phyloP scores from a whole-genome alignment of 2,329 filamentous ascomycete genomes.

The Aquanectria penicillioides region DNA sequence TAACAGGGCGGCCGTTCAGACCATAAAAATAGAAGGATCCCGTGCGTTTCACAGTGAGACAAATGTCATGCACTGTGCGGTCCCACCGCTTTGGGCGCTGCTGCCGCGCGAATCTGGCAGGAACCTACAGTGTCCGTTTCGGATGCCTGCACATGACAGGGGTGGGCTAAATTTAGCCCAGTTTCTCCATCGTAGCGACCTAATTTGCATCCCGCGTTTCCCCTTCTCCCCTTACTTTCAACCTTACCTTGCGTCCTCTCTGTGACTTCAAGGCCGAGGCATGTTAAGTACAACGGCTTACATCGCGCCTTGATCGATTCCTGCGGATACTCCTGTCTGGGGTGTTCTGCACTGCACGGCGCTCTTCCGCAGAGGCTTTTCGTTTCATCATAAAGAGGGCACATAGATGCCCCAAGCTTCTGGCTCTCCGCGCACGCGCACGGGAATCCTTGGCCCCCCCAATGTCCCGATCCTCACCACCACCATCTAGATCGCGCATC shows the following conservation, averaged over 20 bases:
- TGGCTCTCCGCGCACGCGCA: neutral
- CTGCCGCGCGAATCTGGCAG: neutral
- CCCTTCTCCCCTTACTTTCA: constrained; percentile 14
- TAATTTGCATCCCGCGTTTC: constrained; percentile 38
- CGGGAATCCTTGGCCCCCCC: neutral
- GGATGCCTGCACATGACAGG: constrained; percentile 25
- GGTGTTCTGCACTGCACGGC: neutral
- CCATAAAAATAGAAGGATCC: constrained; percentile 13
- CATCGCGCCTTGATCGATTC: neutral
- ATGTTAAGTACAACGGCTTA: constrained; percentile 10
- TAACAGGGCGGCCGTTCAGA: neutral
- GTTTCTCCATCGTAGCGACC: constrained; percentile 35
- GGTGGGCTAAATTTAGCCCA: constrained; percentile 42
- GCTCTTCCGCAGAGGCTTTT: constrained; percentile 1
- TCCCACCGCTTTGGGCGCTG: no score
- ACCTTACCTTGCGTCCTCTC: constrained; percentile 1
- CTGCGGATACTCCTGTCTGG: neutral
- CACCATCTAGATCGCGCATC: constrained; percentile 8
- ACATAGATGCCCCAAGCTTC: constrained; percentile 19
- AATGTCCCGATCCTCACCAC: constrained; percentile 34
- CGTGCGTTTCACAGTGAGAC: constrained; percentile 16
- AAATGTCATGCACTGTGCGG: constrained; percentile 26
- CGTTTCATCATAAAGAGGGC: constrained; percentile 13
- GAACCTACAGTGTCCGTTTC: constrained; percentile 29
- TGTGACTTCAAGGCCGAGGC: neutral